Conservation (phyloP, 1,284 basidiomycete genomes). For the Sanghuangporus baumii region DNA sequence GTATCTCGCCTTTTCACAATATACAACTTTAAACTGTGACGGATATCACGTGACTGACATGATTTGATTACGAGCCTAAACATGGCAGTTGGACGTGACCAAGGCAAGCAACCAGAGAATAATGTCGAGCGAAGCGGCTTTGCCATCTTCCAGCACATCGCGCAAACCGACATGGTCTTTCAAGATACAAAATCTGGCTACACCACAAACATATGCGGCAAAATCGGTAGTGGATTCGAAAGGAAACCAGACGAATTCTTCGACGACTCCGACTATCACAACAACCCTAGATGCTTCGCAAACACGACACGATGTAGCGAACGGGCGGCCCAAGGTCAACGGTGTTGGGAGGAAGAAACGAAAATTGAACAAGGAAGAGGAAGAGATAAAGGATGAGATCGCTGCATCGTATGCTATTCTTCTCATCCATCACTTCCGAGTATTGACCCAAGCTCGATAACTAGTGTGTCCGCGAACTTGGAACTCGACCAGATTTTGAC, state of each 20-base stretch:
- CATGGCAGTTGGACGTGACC: constrained; percentile 11
- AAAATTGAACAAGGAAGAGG: constrained; percentile 14
- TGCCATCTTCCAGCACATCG: not conserved
- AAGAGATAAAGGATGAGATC: constrained; percentile 8
- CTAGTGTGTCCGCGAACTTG: constrained; percentile 51
- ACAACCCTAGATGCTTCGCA: not conserved
- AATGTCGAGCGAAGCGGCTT: constrained; percentile 9
- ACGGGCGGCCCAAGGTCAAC: not conserved
- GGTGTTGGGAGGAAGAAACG: constrained; percentile 5
- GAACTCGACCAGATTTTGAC: constrained; percentile 55
- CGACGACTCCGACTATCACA: not conserved
- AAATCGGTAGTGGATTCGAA: constrained; percentile 8
- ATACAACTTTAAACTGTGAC: too few species aligned
- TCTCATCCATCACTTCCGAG: not conserved
- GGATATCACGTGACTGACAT: not conserved
- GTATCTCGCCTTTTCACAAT: too few species aligned
- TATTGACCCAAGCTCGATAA: not conserved
- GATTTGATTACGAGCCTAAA: not conserved
- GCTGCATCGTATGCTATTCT: constrained; percentile 11
- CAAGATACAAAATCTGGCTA: constrained; percentile 13
- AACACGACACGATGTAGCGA: not conserved
- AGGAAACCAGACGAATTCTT: not conserved
- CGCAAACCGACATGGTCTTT: constrained; percentile 10
- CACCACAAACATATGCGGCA: constrained; percentile 14
- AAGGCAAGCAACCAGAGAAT: constrained; percentile 11